Conservation (phyloP, 176 grass and related monocot species). For the Canna indica region DNA sequence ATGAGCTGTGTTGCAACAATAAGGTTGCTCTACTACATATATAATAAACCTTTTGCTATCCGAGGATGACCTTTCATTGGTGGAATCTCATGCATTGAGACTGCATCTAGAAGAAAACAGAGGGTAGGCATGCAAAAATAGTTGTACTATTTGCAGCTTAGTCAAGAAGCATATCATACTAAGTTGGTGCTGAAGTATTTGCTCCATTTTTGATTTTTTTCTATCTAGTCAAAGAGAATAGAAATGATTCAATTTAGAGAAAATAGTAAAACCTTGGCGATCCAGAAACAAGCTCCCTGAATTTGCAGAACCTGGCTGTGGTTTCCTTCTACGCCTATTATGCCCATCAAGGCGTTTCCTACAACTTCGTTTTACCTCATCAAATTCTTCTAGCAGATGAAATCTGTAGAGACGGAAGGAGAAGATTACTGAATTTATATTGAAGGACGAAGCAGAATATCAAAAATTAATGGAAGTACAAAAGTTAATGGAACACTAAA, state of each 20-base stretch:
- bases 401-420: conserved; percentile 35
- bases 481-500: no score
- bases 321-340: conserved; percentile 82
- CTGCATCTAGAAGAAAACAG: no score
- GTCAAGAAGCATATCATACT: background rate
- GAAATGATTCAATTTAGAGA: background rate
- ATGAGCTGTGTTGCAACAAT: no score
- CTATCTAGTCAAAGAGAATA: background rate
- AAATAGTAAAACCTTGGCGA: background rate
- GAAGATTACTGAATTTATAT: background rate
- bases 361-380: conserved; percentile 86
- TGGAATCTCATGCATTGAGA: no score
- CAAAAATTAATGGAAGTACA: background rate
- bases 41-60: no score
- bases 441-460: background rate
- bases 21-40: no score
- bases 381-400: conserved; percentile 84
- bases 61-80: no score
- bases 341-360: conserved; percentile 90
- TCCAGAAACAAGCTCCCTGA: conserved; percentile 1
- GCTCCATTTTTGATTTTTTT: no score
- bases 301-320: conserved; percentile 29
- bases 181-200: background rate
- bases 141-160: background rate
- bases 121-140: background rate